These are phyloP conservation scores for Alternaria brassicicola DNA, from an alignment of 2,329 filamentous ascomycete species.

Conservation along the genomic window DNA sequence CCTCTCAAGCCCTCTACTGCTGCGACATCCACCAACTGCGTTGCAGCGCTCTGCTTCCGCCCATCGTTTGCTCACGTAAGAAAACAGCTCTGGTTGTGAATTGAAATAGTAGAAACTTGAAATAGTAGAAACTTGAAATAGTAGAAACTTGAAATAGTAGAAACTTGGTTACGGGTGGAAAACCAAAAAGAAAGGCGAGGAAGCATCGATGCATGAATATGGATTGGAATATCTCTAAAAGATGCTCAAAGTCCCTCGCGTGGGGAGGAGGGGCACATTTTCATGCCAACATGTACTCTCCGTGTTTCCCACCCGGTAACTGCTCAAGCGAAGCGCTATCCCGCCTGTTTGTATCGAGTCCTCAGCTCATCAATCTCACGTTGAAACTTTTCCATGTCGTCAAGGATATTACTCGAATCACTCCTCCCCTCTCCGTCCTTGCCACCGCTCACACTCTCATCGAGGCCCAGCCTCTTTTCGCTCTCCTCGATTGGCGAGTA, in stretches of 20 bases:
- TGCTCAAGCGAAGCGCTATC: not conserved
- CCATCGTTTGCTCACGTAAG: too few species aligned
- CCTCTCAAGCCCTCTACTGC: too few species aligned
- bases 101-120: too few species aligned
- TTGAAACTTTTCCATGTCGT: constrained; percentile 50
- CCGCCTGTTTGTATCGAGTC: constrained; percentile 29
- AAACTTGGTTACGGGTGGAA: too few species aligned
- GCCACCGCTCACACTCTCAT: not conserved
- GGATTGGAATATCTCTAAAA: not conserved
- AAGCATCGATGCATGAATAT: not conserved
- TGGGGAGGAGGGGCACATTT: too few species aligned
- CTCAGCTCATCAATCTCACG: constrained; percentile 48
- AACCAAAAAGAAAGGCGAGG: not conserved
- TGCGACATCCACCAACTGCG: too few species aligned
- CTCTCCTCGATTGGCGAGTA: constrained; percentile 39
- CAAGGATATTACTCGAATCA: constrained; percentile 40
- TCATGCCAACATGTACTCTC: not conserved
- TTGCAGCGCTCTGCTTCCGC: too few species aligned
- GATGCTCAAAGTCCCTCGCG: not conserved
- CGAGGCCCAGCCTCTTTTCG: constrained; percentile 21
- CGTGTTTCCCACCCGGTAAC: not conserved
- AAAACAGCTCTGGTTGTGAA: too few species aligned
- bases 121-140: too few species aligned
- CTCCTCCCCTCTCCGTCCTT: constrained; percentile 12
- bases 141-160: too few species aligned